Conservation (phyloP, 2,329 filamentous ascomycete genomes). For the Pyrenochaeta sp. region DNA sequence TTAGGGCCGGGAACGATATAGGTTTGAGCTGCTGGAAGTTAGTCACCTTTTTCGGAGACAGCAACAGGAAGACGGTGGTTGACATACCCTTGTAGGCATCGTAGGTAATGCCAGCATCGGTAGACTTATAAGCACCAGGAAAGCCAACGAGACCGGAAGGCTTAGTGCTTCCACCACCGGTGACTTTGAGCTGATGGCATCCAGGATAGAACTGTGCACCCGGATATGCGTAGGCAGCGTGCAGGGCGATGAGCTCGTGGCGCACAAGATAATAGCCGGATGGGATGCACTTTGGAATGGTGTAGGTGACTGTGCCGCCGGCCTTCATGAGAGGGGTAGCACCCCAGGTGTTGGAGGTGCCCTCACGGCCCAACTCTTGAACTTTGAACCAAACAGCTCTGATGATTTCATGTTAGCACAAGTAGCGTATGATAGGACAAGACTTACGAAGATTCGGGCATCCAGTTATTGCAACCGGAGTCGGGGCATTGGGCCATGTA, state of each 20-base stretch:
- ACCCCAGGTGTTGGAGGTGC: slow-evolving; percentile 61
- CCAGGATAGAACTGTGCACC: slow-evolving; percentile 67
- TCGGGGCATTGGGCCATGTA: slow-evolving; percentile 69
- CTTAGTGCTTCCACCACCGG: slow-evolving; percentile 57
- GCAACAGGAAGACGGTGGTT: background rate
- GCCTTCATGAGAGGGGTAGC: slow-evolving; percentile 56
- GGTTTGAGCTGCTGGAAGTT: slow-evolving; percentile 16
- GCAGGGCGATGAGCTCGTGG: slow-evolving; percentile 66
- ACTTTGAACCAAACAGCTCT: slow-evolving; percentile 66
- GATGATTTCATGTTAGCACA: slow-evolving; percentile 18
- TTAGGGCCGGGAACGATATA: slow-evolving; percentile 41
- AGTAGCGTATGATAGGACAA: slow-evolving; percentile 8
- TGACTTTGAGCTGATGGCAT: slow-evolving; percentile 66
- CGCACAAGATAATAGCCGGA: slow-evolving; percentile 66
- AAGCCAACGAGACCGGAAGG: slow-evolving; percentile 58
- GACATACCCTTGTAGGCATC: slow-evolving; percentile 58
- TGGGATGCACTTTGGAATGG: slow-evolving; percentile 62
- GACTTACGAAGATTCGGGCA: slow-evolving; percentile 55
- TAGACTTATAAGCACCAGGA: slow-evolving; percentile 62
- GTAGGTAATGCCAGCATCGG: slow-evolving; percentile 62
- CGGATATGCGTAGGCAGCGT: slow-evolving; percentile 58
- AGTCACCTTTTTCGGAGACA: slow-evolving; percentile 4
- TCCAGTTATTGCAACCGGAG: slow-evolving; percentile 59
- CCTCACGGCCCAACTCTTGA: slow-evolving; percentile 59
- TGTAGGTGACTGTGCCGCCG: slow-evolving; percentile 59